These are phyloP conservation scores for Rutstroemia sp. DNA, from an alignment of 2,329 filamentous ascomycete genomes.

Conservation along the genomic window DNA sequence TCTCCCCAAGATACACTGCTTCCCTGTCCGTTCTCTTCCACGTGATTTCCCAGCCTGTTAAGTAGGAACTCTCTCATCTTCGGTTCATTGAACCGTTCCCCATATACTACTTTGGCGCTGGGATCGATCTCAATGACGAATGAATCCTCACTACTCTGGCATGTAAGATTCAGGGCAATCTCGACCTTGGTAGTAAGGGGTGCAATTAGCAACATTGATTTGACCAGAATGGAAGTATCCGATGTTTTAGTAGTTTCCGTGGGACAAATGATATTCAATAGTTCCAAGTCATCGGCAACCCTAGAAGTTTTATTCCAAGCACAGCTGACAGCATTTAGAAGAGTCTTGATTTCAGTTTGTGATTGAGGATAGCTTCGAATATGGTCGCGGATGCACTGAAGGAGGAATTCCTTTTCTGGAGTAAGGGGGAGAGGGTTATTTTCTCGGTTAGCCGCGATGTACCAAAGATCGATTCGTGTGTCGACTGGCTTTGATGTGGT, in stretches of 20 bases:
- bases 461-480: conserved; percentile 59
- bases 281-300: conserved; percentile 52
- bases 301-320: conserved; percentile 60
- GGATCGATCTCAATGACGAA: conserved; percentile 48
- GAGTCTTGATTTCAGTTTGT: conserved; percentile 45
- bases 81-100: conserved; percentile 66
- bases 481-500: conserved; percentile 29
- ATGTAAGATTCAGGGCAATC: conserved; percentile 48
- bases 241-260: conserved; percentile 56
- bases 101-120: conserved; percentile 61
- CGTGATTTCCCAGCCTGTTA: conserved; percentile 39
- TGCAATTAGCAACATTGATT: conserved; percentile 53
- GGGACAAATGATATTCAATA: conserved; percentile 56
- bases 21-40: conserved; percentile 30
- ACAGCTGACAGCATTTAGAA: conserved; percentile 52
- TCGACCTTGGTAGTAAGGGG: conserved; percentile 63
- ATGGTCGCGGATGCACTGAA: conserved; percentile 63
- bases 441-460: conserved; percentile 54
- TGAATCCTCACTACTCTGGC: conserved; percentile 38
- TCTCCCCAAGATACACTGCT: conserved; percentile 44
- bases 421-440: conserved; percentile 48
- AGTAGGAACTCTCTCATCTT: conserved; percentile 69
- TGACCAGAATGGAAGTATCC: conserved; percentile 58
- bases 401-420: conserved; percentile 66
- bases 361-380: conserved; percentile 54